Conservation (phyloP, 192 early-diverging fungal species). For the Endogone sp. region DNA sequence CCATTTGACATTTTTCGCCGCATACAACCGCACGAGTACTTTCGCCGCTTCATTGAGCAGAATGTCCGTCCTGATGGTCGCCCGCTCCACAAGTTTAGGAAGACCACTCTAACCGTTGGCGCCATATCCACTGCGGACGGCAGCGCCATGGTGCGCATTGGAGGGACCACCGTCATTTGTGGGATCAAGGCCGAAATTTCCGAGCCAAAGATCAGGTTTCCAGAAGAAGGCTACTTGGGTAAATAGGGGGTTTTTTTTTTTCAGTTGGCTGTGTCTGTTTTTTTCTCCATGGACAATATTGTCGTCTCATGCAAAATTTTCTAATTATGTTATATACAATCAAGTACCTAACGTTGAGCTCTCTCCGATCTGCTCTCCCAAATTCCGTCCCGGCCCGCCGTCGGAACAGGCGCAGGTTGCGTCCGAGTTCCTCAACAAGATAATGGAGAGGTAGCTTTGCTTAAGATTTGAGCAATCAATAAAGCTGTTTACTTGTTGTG, state of each 20-base stretch:
- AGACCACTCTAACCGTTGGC: slow-evolving; percentile 58
- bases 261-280: too few relatives aligned
- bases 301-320: neutral
- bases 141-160: slow-evolving; percentile 82
- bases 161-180: slow-evolving; percentile 87
- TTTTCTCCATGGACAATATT: neutral
- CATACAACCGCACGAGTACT: slow-evolving; percentile 85
- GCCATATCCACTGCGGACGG: slow-evolving; percentile 79
- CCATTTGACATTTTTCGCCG: slow-evolving; percentile 74
- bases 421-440: slow-evolving; percentile 70
- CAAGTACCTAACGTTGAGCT: slow-evolving; percentile 88
- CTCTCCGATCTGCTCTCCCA: slow-evolving; percentile 83
- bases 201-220: slow-evolving; percentile 64
- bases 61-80: slow-evolving; percentile 83
- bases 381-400: slow-evolving; percentile 83
- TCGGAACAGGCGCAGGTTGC: slow-evolving; percentile 76
- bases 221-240: slow-evolving; percentile 80
- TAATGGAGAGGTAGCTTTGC: slow-evolving; percentile 62
- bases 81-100: slow-evolving; percentile 61
- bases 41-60: slow-evolving; percentile 76
- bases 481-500: too few relatives aligned
- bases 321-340: too few relatives aligned
- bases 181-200: slow-evolving; percentile 94
- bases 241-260: too few relatives aligned
- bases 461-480: too few relatives aligned